A percentile compares a stretch with the other conserved stretches of the same genome.
phyloP scores from a whole-genome alignment of 768 basidiomycete species.

The Leccinum arenicola region DNA sequence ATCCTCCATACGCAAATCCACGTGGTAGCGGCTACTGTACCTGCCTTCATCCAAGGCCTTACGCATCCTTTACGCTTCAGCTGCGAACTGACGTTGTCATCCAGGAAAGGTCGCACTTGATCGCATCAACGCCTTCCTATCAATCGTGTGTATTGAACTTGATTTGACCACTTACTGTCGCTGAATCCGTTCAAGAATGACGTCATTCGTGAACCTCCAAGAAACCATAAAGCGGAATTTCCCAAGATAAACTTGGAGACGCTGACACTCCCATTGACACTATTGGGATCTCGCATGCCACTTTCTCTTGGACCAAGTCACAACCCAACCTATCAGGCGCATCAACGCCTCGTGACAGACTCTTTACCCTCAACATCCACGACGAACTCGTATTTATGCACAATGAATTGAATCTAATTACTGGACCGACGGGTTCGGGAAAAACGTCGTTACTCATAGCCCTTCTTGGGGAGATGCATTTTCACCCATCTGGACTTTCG shows the following conservation, averaged over 20 bases:
- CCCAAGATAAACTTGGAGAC: neutral
- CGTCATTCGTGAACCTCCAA: neutral
- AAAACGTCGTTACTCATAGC: conserved; percentile 69
- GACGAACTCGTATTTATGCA: conserved; percentile 54
- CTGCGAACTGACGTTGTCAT: conserved; percentile 7
- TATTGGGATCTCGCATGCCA: conserved; percentile 6
- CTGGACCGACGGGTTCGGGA: conserved; percentile 58
- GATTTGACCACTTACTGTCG: neutral
- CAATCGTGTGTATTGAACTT: neutral
- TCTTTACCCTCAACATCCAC: conserved; percentile 47
- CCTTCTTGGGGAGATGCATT: conserved; percentile 59
- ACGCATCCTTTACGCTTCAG: conserved; percentile 25
- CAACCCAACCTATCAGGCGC: neutral
- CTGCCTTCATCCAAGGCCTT: conserved; percentile 6
- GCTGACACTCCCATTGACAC: neutral
- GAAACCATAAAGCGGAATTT: neutral
- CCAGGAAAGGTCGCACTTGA: conserved; percentile 14
- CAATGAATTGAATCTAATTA: conserved; percentile 51
- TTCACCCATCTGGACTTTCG: conserved; percentile 44
- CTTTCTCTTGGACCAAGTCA: conserved; percentile 8
- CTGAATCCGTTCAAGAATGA: conserved; percentile 3
- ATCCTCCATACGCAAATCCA: conserved; percentile 1
- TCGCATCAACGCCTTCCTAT: conserved; percentile 8
- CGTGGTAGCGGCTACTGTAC: neutral
- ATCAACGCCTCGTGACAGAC: conserved; percentile 25